Base-by-base conservation (phyloP, 2,329 filamentous ascomycete genomes). In the Diplodia scrobiculata region DNA sequence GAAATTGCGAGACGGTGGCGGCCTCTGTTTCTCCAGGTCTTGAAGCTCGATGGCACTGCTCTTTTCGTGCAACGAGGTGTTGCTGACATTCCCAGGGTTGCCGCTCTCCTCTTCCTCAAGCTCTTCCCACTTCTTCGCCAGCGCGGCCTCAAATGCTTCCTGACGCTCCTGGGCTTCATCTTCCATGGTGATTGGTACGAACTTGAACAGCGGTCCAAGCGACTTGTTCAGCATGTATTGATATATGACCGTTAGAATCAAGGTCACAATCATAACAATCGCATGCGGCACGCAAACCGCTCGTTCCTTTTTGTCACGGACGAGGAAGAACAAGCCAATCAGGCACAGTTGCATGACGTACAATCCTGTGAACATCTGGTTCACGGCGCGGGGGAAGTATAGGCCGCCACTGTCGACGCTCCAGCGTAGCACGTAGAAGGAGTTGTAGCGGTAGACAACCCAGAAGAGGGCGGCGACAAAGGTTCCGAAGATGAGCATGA, bases 391-490 rank as follows among this genome's bases (percentile, higher is more conserved):
- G 0, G 95, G 95, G 72, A 97, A 99, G 62, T 98, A 81, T 1
- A 98, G 84, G 51, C 95, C 95, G 48, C 95, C 95, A 0, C 94
- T 99, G 77, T 99, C 95, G 68, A 90, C 87, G 70, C 89, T 87
- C 76, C 96, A 96, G 63, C 92, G 90, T 29, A 88, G 96, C 67
- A 99, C 93, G 73, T 97, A 99, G 21, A 99, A 85, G 81, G 96
- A 96, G 71, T 94, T 94, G 79, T 98, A 98, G n/a, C 94, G 87
- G 76, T 98, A 92, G 0, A 95, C 94, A 52, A 97, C 83, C 93
- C 93, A 99, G 69, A 98, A 89, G 0, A 99, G 82, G 54, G 86
- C 85, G 76, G 98, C 98, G 0, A 94, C 97, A 75, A 98, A 87
- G 72, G 97, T 87, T 71, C 95, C 94, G 80, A 99, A 98, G 25